Percentiles rank a stretch among this genome's conserved stretches.
Evolutionary conservation across 2,329 filamentous ascomycete species (phyloP).

Genomic region (Plenodomus tracheiphilus): DNA sequence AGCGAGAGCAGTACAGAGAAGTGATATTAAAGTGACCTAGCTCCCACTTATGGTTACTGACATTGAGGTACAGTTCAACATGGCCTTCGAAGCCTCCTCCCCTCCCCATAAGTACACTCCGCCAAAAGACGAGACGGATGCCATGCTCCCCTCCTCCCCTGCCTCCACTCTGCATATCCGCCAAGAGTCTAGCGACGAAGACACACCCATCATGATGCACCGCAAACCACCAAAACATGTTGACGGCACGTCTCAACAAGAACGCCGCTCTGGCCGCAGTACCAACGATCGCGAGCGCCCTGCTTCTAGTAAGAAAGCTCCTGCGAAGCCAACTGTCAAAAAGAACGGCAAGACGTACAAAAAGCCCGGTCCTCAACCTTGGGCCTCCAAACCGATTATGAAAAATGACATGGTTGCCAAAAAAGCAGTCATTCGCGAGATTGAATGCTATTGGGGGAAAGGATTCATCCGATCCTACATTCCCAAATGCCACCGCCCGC

Average conservation of each 20-base stretch:
- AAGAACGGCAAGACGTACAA: slow-evolving; percentile 8
- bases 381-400: slow-evolving; percentile 19
- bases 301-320: background rate
- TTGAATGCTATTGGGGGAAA: slow-evolving; percentile 33
- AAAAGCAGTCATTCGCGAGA: slow-evolving; percentile 26
- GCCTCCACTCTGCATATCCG: background rate
- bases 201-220: background rate
- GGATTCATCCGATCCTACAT: slow-evolving; percentile 32
- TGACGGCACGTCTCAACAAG: background rate
- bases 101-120: background rate
- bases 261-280: background rate
- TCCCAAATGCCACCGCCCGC: slow-evolving; percentile 34
- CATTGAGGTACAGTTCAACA: background rate
- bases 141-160: background rate
- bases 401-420: slow-evolving; percentile 35
- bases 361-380: slow-evolving; percentile 21
- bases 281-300: background rate
- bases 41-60: background rate
- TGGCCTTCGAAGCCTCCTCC: background rate
- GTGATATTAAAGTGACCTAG: background rate
- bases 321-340: slow-evolving; percentile 4
- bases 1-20: background rate
- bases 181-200: background rate
- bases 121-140: background rate
- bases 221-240: background rate